Evolutionary conservation across 2,329 filamentous ascomycete species (phyloP), one percentile per base, ranked within the genome.

Genomic region (Colletotrichum sp.): DNA sequence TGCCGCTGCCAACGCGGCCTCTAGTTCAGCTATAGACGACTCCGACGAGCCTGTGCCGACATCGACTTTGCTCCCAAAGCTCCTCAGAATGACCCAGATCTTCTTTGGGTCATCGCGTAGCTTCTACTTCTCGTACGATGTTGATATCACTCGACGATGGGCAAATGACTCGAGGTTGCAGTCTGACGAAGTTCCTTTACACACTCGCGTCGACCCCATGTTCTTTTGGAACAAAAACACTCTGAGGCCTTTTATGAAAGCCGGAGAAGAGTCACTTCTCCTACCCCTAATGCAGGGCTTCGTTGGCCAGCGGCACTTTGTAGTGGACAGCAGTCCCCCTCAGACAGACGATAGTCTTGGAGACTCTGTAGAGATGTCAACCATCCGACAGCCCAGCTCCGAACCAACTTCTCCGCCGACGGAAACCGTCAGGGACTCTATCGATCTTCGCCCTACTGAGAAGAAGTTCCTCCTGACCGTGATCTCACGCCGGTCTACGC

Each of bases 111-210:
- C 93, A 6, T 96, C 94, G 0, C 90, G 91, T 78, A 98, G 95
- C 83, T 99, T 98, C 84, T 99, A 94, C 87, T 99, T 96, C 84
- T 96, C 96, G 1, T 98, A 99, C 83, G 97, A 99, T 78, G 91
- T 96, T 82, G 96, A 99, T 82, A 91, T 99, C 67, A 99, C 97
- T 1, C 91, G 93, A 72, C 92, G 90, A 77, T 81, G 92, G 71
- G 84, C 85, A 4, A 87, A 82, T 71, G 82, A 81, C 5, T 78
- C 78, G 83, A 90, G 77, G 83, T 84, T 69, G 82, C 83, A 49
- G 84, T 87, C 79, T 29, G 85, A 86, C 16, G 89, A 89, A 62
- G 79, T 91, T 6, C 93, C 96, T 8, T 87, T 98, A 6, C 90
- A 95, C 83, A 91, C 91, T 78, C 89, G 91, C 74, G 95, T 93